phyloP scores from a whole-genome alignment of 441 rosid genomes.

The Omphalea diandra region DNA sequence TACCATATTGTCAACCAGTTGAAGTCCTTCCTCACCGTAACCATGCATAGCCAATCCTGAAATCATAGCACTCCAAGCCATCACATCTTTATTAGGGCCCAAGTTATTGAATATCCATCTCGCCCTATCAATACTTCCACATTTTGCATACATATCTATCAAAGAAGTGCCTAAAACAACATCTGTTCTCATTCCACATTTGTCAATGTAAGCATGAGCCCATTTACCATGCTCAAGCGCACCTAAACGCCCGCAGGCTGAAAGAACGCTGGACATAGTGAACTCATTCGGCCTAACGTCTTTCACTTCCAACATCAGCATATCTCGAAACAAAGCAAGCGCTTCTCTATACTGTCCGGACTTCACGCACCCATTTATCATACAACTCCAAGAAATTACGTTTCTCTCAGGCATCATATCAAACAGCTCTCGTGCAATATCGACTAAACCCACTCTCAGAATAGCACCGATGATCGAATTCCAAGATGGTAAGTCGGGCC shows the following conservation, averaged over 20 bases:
- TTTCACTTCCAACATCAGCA: conserved; percentile 40
- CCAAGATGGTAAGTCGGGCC: conserved; percentile 11
- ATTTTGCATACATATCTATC: conserved; percentile 75
- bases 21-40: conserved; percentile 42
- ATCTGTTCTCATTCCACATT: conserved; percentile 35
- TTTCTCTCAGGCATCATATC: conserved; percentile 18
- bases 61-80: conserved; percentile 76
- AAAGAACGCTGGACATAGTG: conserved; percentile 60
- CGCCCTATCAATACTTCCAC: conserved; percentile 66
- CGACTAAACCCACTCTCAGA: conserved; percentile 9
- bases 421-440: conserved; percentile 14
- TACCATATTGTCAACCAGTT: conserved; percentile 60
- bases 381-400: conserved; percentile 18
- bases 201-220: conserved; percentile 43
- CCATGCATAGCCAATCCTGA: conserved; percentile 81
- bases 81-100: conserved; percentile 44
- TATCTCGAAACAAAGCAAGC: conserved; percentile 11
- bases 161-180: conserved; percentile 52
- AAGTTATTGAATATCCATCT: conserved; percentile 33
- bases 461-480: conserved; percentile 7
- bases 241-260: conserved; percentile 67
- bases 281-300: conserved; percentile 53
- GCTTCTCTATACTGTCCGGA: conserved; percentile 13
- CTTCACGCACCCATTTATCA: conserved; percentile 13
- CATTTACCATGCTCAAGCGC: conserved; percentile 54